Base-by-base conservation (phyloP, 306 rosid species). In the Ammopiptanthus mongolicus region DNA sequence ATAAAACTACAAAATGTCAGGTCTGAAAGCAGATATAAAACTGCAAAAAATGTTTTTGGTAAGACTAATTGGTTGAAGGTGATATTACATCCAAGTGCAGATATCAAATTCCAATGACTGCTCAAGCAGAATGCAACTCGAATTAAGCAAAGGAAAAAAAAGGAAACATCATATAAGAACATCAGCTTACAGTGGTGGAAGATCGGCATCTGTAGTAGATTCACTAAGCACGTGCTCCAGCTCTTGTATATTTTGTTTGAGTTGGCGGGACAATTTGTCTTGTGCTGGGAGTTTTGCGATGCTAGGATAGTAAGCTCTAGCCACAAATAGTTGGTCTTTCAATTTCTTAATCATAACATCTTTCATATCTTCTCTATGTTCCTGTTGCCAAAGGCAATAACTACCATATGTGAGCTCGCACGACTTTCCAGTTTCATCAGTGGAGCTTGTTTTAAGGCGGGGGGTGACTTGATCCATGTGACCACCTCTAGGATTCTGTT, bases 281-380 rank as follows among this genome's bases (percentile, higher is more conserved):
- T 91, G 96, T 55, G 86, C 64, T 70, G 87, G 91, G 65, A 95
- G 91, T 85, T 95, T 95, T 46, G 98, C 97, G 28, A 95, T 86
- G 72, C 87, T 95, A 77, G 98, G 98, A 85, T 83, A 95, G 83
- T 91, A 95, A 59, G 98, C 84, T 85, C 98, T 88, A 51, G 98
- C 96, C 75, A 95, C 98, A 91, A 91, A 95, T 80, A 95, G 76
- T 77, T 86, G 87, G 85, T 90, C 98, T 89, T 95, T 95, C 91
- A 95, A 82, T 76, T 86, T 91, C 82, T 90, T 91, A 75, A 95
- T 87, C 88, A 86, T 78, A 28, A 78, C 68, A 76, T 95, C 98
- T 79, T 91, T 91, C 89, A 91, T 88, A 9, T 77, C 96, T 86
- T 95, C 97, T 84, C 56, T 86, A 79, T 95, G 92, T 71, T 88